A percentile compares a stretch with the other conserved stretches of the same genome.
These are phyloP conservation scores for Neonectria neomacrospora DNA, from an alignment of 2,329 filamentous ascomycete species.

Conservation along the genomic window DNA sequence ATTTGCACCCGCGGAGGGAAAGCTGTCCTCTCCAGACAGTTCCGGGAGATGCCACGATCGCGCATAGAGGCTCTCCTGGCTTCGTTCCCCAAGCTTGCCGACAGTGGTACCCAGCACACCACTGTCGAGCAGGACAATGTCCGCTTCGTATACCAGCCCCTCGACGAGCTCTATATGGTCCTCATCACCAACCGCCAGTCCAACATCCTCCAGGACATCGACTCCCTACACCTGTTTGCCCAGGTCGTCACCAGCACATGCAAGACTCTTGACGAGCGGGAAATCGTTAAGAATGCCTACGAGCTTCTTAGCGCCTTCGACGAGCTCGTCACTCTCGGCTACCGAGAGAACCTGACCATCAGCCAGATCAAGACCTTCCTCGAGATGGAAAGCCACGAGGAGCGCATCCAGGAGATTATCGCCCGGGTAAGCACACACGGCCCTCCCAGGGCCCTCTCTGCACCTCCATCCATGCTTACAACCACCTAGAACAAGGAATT, in stretches of 20 bases:
- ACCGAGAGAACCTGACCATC: slow-evolving; percentile 94
- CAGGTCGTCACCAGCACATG: slow-evolving; percentile 97
- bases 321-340: slow-evolving; percentile 94
- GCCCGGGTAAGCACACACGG: slow-evolving; percentile 71
- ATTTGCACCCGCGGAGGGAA: slow-evolving; percentile 99
- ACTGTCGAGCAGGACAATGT: slow-evolving; percentile 99
- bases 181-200: slow-evolving; percentile 99
- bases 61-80: slow-evolving; percentile 96
- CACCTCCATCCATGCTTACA: slow-evolving; percentile 39
- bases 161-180: slow-evolving; percentile 99
- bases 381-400: slow-evolving; percentile 99
- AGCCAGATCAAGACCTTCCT: slow-evolving; percentile 99
- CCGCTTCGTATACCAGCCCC: slow-evolving; percentile 97
- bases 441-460: neutral
- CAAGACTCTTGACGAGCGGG: slow-evolving; percentile 93
- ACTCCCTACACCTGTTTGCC: slow-evolving; percentile 96
- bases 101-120: slow-evolving; percentile 95
- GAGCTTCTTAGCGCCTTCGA: slow-evolving; percentile 97
- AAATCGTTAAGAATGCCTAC: slow-evolving; percentile 94
- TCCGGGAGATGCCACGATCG: slow-evolving; percentile 96
- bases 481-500: slow-evolving; percentile 89
- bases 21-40: slow-evolving; percentile 96
- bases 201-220: slow-evolving; percentile 99
- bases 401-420: slow-evolving; percentile 98
- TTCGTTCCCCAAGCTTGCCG: slow-evolving; percentile 96